Conservation (phyloP, 805 yeast species). For the Wickerhamiella azymoides region DNA sequence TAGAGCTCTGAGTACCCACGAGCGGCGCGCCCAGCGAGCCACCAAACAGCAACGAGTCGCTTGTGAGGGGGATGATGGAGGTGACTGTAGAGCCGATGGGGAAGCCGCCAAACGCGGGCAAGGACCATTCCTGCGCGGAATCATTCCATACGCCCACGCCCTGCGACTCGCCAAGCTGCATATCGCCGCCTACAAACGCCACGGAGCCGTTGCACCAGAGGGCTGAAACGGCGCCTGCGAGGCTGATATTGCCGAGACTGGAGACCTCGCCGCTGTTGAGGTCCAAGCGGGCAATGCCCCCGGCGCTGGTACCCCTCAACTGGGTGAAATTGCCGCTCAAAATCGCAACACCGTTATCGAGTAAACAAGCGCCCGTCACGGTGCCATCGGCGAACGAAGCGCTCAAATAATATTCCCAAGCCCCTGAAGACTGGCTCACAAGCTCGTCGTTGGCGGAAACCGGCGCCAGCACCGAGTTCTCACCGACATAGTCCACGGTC, state of each 20-base stretch:
- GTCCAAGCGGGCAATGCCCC: slow-evolving; percentile 11
- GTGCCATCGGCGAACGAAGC: slow-evolving; percentile 18
- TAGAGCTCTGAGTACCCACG: slow-evolving; percentile 39
- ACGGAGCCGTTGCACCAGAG: slow-evolving; percentile 37
- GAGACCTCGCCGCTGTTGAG: slow-evolving; percentile 9
- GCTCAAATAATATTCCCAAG: slow-evolving; percentile 13
- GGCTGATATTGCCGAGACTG: slow-evolving; percentile 7
- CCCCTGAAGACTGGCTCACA: slow-evolving; percentile 8
- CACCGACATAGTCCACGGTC: slow-evolving; percentile 25
- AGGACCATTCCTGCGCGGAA: slow-evolving; percentile 28
- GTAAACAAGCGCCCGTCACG: slow-evolving; percentile 12
- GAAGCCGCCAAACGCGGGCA: slow-evolving; percentile 68
- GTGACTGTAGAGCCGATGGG: slow-evolving; percentile 43
- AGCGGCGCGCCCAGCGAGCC: slow-evolving; percentile 79
- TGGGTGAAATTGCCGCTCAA: slow-evolving; percentile 16
- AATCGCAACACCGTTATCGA: slow-evolving; percentile 12
- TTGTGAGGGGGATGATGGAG: slow-evolving; percentile 37
- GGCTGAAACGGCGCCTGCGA: slow-evolving; percentile 24
- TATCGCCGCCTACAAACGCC: slow-evolving; percentile 72
- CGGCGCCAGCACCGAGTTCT: slow-evolving; percentile 21
- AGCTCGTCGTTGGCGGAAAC: slow-evolving; percentile 14
- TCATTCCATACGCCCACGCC: slow-evolving; percentile 56
- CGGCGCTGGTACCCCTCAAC: slow-evolving; percentile 8
- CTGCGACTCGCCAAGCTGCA: slow-evolving; percentile 37
- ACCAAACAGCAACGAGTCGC: slow-evolving; percentile 52